A percentile compares a stretch with the other conserved stretches of the same genome.
phyloP scores from a whole-genome alignment of 1,139 yeast species.

The Yamadazyma dendronema region DNA sequence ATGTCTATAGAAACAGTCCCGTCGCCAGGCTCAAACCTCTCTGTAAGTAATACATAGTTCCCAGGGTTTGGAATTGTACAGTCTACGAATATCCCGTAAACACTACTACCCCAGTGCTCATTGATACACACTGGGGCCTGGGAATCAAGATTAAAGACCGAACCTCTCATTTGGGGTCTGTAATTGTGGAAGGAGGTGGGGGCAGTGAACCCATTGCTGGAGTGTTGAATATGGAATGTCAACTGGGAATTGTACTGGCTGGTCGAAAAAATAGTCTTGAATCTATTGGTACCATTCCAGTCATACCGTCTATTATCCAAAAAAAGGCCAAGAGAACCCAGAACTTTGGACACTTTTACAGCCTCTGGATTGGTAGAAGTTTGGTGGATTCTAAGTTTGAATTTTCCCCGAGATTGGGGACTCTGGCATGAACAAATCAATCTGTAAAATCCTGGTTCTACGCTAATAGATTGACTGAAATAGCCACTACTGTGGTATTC shows the following conservation, averaged over 20 bases:
- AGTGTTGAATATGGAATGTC: conserved; percentile 27
- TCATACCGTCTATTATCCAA: conserved; percentile 19
- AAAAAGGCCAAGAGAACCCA: conserved; percentile 38
- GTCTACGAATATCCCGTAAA: conserved; percentile 47
- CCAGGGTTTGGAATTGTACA: conserved; percentile 26
- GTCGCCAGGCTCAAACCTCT: conserved; percentile 47
- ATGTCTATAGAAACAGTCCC: conserved; percentile 39
- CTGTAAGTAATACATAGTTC: conserved; percentile 40
- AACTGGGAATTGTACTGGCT: conserved; percentile 21
- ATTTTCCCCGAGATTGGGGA: conserved; percentile 10
- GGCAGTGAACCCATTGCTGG: conserved; percentile 16
- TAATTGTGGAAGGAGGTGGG: conserved; percentile 26
- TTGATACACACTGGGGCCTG: conserved; percentile 31
- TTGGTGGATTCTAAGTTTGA: conserved; percentile 11
- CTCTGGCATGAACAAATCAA: conserved; percentile 33
- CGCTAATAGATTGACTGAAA: conserved; percentile 21
- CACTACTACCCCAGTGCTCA: conserved; percentile 40
- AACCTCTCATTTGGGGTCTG: conserved; percentile 43
- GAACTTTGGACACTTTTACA: conserved; percentile 17
- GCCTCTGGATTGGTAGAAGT: not conserved
- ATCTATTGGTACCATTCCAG: conserved; percentile 42
- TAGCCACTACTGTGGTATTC: conserved; percentile 25
- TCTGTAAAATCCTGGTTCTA: conserved; percentile 34
- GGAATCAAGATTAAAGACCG: conserved; percentile 34
- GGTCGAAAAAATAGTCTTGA: conserved; percentile 28